Evolutionary conservation across 2,329 filamentous ascomycete genomes (phyloP), one percentile per base, ranked within the genome.

Genomic region (Xylariaceae sp.): DNA sequence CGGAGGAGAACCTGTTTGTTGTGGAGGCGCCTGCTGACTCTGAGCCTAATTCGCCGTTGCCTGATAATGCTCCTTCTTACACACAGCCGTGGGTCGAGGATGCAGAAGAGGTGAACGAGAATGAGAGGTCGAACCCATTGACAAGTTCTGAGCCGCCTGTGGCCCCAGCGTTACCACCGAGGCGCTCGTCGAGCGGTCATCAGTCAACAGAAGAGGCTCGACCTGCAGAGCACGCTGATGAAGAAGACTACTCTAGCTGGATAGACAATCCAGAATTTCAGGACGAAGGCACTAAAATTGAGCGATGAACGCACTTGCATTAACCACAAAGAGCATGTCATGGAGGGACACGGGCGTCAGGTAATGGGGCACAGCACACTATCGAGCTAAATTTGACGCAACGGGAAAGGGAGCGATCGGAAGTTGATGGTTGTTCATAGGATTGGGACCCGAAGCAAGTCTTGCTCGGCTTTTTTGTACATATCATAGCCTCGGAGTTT

Each of bases 211-310:
- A 11, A 26, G 30, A 32, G 30, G 7, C 8, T n/a, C 12, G 7
- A n/a, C 30, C 7, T n/a, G 8, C 30, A n/a, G 30, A 32, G 6
- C 6, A 7, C 6, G 6, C 12, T 17, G 13, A 6, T n/a, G 52
- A 54, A 2, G 56, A 61, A n/a, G 59, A 56, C 16, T 61, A 57
- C 31, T 53, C 57, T 16, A 57, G 51, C 31, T 61, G 59, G 59
- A 43, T 61, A 31, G 57, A 62, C 24, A 53, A 57, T 31, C 53
- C 56, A 2, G 59, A 55, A 24, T 56, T 54, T 29, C 45, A 35
- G 12, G 26, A 40, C 4, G 48, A 54, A n/a, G 42, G 16, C n/a
- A 30, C 28, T 15, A 18, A n/a, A 29, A 16, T 44, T 12, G 22
- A 26, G 22, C 22, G 11, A 11, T 26, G 11, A 38, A 39, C n/a